phyloP scores from a whole-genome alignment of 2,329 filamentous ascomycete species.

The Arthroderma sp. region DNA sequence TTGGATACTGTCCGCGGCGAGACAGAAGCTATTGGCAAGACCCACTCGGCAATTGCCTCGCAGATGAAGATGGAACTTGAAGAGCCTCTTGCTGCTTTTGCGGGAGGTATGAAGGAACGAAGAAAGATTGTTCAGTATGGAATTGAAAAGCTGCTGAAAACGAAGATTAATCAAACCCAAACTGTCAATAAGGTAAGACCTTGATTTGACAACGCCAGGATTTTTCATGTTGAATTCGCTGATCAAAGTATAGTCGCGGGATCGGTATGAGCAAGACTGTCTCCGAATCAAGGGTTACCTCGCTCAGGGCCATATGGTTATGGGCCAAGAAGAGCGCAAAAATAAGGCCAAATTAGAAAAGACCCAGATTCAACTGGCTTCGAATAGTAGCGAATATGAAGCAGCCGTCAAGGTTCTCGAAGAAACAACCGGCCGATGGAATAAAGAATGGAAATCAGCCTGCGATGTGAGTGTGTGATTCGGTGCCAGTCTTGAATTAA shows the following conservation, averaged over 20 bases:
- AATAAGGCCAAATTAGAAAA: conserved; percentile 99
- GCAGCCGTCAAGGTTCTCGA: conserved; percentile 82
- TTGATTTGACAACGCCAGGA: background rate
- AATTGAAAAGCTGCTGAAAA: conserved; percentile 86
- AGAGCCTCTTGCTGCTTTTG: conserved; percentile 81
- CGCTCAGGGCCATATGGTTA: conserved; percentile 98
- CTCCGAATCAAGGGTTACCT: conserved; percentile 97
- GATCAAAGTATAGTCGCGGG: conserved; percentile 50
- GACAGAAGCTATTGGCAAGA: conserved; percentile 84
- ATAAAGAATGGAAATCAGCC: conserved; percentile 93
- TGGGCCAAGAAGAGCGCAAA: conserved; percentile 97
- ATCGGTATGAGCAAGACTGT: conserved; percentile 94
- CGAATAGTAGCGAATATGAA: conserved; percentile 87
- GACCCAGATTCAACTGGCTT: conserved; percentile 87
- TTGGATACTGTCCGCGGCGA: conserved; percentile 80
- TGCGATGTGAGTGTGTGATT: conserved; percentile 47
- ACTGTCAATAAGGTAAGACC: conserved; percentile 70
- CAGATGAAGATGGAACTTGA: conserved; percentile 97
- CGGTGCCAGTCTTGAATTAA: background rate
- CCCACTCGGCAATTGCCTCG: conserved; percentile 74
- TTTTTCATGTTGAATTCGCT: conserved; percentile 4
- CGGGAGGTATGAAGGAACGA: conserved; percentile 89
- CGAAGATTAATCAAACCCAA: conserved; percentile 82
- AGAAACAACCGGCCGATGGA: conserved; percentile 91
- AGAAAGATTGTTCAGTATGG: conserved; percentile 91